Conservation (phyloP, 805 yeast genomes). For the Cyberlindnera xishuangbannaensis region DNA sequence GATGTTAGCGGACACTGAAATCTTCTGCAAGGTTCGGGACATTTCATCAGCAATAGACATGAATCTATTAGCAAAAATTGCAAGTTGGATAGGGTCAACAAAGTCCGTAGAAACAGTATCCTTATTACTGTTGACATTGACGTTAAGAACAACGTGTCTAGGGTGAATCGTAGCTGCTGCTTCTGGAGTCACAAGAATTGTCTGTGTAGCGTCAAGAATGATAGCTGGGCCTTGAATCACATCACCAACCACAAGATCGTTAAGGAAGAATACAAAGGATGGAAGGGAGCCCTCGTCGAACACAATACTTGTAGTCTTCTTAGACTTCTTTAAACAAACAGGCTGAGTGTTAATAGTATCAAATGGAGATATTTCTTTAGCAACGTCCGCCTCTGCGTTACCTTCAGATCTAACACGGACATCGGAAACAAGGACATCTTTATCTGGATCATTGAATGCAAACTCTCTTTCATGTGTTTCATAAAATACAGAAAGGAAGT, state of each 20-base stretch:
- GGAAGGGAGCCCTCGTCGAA: slow-evolving; percentile 28
- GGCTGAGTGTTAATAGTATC: slow-evolving; percentile 21
- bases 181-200: slow-evolving; percentile 33
- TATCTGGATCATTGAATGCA: slow-evolving; percentile 31
- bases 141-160: slow-evolving; percentile 30
- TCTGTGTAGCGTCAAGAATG: slow-evolving; percentile 70
- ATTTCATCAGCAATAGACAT: slow-evolving; percentile 47
- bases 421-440: slow-evolving; percentile 29
- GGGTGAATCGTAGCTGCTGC: slow-evolving; percentile 32
- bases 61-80: slow-evolving; percentile 41
- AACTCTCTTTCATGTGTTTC: slow-evolving; percentile 32
- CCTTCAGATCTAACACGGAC: slow-evolving; percentile 31
- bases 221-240: slow-evolving; percentile 42
- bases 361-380: slow-evolving; percentile 22
- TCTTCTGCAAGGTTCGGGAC: slow-evolving; percentile 41
- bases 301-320: slow-evolving; percentile 33
- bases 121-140: slow-evolving; percentile 28
- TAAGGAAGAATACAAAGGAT: slow-evolving; percentile 29
- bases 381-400: slow-evolving; percentile 18
- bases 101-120: slow-evolving; percentile 36
- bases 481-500: slow-evolving; percentile 23
- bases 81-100: slow-evolving; percentile 40
- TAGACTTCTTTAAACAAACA: slow-evolving; percentile 13
- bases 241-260: slow-evolving; percentile 26
- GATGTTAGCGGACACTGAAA: slow-evolving; percentile 38